phyloP scores from a whole-genome alignment of 345 rosid genomes.

The Diplotaxis tenuifolia region DNA sequence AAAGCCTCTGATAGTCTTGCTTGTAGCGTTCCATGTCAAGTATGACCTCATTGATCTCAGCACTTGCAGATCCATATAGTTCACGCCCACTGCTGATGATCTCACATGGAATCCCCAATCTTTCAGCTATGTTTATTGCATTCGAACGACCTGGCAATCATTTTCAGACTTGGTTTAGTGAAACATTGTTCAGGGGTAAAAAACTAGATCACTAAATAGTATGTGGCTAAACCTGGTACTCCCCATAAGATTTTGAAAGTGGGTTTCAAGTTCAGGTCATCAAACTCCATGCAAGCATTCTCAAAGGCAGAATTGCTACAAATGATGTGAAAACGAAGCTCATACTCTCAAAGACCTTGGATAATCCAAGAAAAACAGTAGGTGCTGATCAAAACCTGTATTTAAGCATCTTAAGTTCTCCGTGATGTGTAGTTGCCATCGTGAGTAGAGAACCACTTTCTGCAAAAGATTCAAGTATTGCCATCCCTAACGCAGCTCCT shows the following conservation, averaged over 20 bases:
- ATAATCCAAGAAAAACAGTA: neutral
- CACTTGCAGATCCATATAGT: conserved; percentile 72
- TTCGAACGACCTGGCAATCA: conserved; percentile 72
- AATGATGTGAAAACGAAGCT: conserved; percentile 19
- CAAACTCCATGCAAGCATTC: conserved; percentile 98
- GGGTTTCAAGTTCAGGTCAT: conserved; percentile 80
- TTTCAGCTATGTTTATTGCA: conserved; percentile 85
- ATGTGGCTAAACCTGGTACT: conserved; percentile 69
- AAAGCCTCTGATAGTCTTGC: conserved; percentile 56
- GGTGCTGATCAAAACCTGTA: conserved; percentile 54
- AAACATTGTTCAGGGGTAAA: neutral
- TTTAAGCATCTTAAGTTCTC: conserved; percentile 87
- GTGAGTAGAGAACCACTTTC: conserved; percentile 70
- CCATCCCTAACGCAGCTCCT: conserved; percentile 96
- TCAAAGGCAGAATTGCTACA: conserved; percentile 72
- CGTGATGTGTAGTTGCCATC: conserved; percentile 90
- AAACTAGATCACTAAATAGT: neutral
- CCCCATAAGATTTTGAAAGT: conserved; percentile 96
- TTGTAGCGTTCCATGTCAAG: conserved; percentile 79
- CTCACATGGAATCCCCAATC: conserved; percentile 62
- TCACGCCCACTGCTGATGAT: conserved; percentile 57
- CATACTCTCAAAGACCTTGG: neutral
- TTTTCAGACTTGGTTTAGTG: neutral
- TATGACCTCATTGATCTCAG: conserved; percentile 87
- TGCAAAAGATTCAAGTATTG: conserved; percentile 85